phyloP scores from a whole-genome alignment of 2,329 filamentous ascomycete genomes.

The Fusarium haematococcum region DNA sequence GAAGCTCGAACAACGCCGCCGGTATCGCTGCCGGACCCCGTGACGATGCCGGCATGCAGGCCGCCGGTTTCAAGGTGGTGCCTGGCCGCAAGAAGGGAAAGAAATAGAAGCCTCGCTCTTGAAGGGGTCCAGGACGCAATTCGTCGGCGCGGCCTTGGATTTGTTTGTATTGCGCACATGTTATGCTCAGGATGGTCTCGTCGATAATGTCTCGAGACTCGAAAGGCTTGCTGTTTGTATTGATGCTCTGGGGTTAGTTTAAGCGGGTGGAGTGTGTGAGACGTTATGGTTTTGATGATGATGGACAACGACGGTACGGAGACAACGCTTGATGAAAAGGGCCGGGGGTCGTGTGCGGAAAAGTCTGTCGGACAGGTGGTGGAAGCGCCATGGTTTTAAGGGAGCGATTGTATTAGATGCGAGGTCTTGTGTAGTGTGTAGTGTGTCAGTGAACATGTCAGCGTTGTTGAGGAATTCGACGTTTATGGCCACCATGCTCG shows the following conservation, averaged over 20 bases:
- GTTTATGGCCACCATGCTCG: background rate
- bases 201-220: background rate
- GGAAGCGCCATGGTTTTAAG: constrained; percentile 7
- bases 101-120: constrained; percentile 62
- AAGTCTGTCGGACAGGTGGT: constrained; percentile 2
- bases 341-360: background rate
- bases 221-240: background rate
- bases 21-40: constrained; percentile 52
- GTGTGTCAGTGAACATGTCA: constrained; percentile 16
- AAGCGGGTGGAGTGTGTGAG: background rate
- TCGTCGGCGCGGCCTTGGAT: constrained; percentile 3
- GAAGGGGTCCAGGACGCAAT: constrained; percentile 7
- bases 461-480: constrained; percentile 3
- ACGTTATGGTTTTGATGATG: background rate
- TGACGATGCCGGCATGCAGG: constrained; percentile 57
- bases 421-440: constrained; percentile 25
- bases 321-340: constrained; percentile 11
- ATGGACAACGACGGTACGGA: constrained; percentile 8
- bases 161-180: background rate
- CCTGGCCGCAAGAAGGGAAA: constrained; percentile 92
- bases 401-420: constrained; percentile 14
- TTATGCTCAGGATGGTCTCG: background rate
- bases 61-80: constrained; percentile 87
- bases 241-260: background rate
- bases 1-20: constrained; percentile 56